Conservation (phyloP, 176 grass and related monocot genomes). For the barley (Hordeum vulgare) region MorexV3_pseudomolecules_assembly NC_058518.1:509157385-509157884, state of each 20-base stretch:
- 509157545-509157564: constrained; percentile 8
- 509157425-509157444: constrained; percentile 4
- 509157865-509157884: constrained; percentile 35
- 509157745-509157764: constrained; percentile 42
- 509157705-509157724: constrained; percentile 24
- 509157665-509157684: constrained; percentile 23
- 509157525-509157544: not conserved
- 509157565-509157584: constrained; percentile 42
- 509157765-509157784: constrained; percentile 21
- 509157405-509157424: not conserved
- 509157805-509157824: constrained; percentile 53
- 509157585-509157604: constrained; percentile 61
- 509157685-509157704: constrained; percentile 28
- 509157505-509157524: not conserved
- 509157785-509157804: constrained; percentile 26
- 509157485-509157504: constrained; percentile 64
- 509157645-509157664: constrained; percentile 33
- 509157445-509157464: constrained; percentile 86
- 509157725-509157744: constrained; percentile 66
- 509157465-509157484: constrained; percentile 88
- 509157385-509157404: not conserved
- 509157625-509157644: constrained; percentile 39
- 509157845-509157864: constrained; percentile 47
- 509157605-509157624: constrained; percentile 47
- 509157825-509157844: constrained; percentile 66